Evolutionary conservation across 129 eudicot species (phyloP).

Genomic region (Flaveria linearis): DNA sequence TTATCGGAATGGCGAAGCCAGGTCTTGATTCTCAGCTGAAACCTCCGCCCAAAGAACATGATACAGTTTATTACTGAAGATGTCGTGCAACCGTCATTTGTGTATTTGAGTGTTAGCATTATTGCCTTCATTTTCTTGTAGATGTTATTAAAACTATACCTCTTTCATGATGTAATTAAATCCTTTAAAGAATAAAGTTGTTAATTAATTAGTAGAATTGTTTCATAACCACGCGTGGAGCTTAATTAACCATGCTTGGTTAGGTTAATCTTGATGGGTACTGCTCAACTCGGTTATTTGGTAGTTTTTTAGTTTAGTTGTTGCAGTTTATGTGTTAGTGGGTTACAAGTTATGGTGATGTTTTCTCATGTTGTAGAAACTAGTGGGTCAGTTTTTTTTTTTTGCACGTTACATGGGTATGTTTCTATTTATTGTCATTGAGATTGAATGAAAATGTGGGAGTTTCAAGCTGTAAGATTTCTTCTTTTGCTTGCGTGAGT

Average conservation of each 20-base stretch:
- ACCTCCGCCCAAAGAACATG: not conserved
- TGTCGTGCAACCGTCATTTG: not conserved
- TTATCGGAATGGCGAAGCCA: slow-evolving; percentile 19
- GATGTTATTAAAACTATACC: not conserved
- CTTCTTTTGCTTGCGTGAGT: too few species aligned
- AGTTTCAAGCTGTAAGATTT: too few species aligned
- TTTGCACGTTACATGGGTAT: too few species aligned
- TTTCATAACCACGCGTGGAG: not conserved
- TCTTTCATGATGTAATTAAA: not conserved
- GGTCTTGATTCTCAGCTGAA: slow-evolving; percentile 31
- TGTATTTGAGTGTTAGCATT: not conserved
- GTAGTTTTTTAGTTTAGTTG: too few species aligned
- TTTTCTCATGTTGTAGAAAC: too few species aligned
- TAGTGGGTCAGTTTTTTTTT: too few species aligned
- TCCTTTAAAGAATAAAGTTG: not conserved
- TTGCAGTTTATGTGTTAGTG: too few species aligned
- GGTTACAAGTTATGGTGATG: too few species aligned
- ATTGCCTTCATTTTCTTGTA: slow-evolving; percentile 19
- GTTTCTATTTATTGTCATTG: too few species aligned
- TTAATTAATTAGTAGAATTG: not conserved
- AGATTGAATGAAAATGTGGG: too few species aligned
- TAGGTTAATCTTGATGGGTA: too few species aligned
- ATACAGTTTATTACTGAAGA: not conserved
- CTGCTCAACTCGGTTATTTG: too few species aligned
- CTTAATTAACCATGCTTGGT: not conserved